Base-by-base conservation (phyloP, 768 basidiomycete species). In the Russula ochroleuca region DNA sequence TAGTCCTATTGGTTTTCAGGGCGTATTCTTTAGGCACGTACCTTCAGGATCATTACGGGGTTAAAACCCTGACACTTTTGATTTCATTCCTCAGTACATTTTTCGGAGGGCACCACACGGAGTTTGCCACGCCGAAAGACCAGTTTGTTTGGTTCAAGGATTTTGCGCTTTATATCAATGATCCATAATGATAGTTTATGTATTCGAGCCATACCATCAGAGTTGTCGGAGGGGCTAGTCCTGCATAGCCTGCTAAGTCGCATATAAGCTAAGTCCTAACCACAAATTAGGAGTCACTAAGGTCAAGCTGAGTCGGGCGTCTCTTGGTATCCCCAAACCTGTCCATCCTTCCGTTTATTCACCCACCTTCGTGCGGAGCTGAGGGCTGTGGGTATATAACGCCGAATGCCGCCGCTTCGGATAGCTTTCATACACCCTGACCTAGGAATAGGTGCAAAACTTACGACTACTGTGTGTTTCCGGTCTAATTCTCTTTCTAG, bases 341-440 rank as follows among this genome's bases (percentile, higher is more conserved):
- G 43, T 11, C 3, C 25, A 19, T 8, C 15, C 14, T 5, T 25
- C 13, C 31, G 19, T 52, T 31, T 14, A 51, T 19, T 11, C 33
- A 52, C 10, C 33, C 41, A 57, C 19, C 15, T 21, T 33, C 31
- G n/a, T 33, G n/a, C 31, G 1, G 19, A 43, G 25, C 23, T 37
- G n/a, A 13, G 11, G 11, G 33, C 9, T 35, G 50, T 38, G 11
- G 19, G 1, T 31, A 17, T 19, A 23, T 33, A 10, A 43, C 31
- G 21, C 31, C 13, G 4, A 14, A 64, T 60, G 63, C 28, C 57
- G 2, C 63, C 53, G 13, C 38, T 86, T 55, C 78, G 79, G 37
- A 77, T 97, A 64, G 94, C 91, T 5, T 93, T 97, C 75, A 80
- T 97, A 59, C 95, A 98, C 72, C 95, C 95, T 38, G 95, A 98